Evolutionary conservation across 306 rosid genomes (phyloP).

Genomic region (Corylus heterophylla): DNA sequence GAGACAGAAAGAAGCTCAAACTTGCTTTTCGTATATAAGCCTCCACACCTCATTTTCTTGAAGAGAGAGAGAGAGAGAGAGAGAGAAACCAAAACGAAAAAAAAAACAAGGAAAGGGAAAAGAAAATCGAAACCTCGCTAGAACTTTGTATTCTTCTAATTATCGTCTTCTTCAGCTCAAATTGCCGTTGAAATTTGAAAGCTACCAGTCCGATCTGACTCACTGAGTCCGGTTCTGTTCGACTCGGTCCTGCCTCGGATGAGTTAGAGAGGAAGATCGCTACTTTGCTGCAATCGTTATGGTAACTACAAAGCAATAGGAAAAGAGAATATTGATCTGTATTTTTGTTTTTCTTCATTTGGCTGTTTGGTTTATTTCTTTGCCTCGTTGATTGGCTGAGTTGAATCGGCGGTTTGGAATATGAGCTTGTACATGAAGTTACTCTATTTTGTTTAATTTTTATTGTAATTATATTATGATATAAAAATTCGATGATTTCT

Average conservation of each 20-base stretch:
- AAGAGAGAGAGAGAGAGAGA: constrained; percentile 9
- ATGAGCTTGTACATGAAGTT: constrained; percentile 7
- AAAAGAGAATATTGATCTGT: background rate
- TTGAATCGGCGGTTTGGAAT: constrained; percentile 48
- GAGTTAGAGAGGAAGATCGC: constrained; percentile 74
- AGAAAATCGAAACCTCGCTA: constrained; percentile 14
- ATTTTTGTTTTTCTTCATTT: background rate
- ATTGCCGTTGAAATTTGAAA: constrained; percentile 45
- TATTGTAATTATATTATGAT: background rate
- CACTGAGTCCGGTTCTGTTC: constrained; percentile 45
- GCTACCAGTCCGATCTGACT: constrained; percentile 65
- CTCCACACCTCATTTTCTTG: constrained; percentile 34
- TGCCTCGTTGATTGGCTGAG: constrained; percentile 48
- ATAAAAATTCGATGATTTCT: background rate
- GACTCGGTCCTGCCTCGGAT: constrained; percentile 66
- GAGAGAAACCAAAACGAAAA: background rate
- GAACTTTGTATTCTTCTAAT: constrained; percentile 49
- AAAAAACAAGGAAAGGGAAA: constrained; percentile 17
- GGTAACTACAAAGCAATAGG: constrained; percentile 47
- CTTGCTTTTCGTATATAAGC: constrained; percentile 36
- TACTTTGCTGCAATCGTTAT: constrained; percentile 57
- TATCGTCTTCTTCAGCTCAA: constrained; percentile 53
- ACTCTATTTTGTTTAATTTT: background rate
- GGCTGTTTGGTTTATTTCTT: constrained; percentile 33
- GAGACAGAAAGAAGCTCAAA: constrained; percentile 35